These are phyloP conservation scores for Limonium bicolor DNA, from an alignment of 148 eudicot genomes.

Conservation along the genomic window DNA sequence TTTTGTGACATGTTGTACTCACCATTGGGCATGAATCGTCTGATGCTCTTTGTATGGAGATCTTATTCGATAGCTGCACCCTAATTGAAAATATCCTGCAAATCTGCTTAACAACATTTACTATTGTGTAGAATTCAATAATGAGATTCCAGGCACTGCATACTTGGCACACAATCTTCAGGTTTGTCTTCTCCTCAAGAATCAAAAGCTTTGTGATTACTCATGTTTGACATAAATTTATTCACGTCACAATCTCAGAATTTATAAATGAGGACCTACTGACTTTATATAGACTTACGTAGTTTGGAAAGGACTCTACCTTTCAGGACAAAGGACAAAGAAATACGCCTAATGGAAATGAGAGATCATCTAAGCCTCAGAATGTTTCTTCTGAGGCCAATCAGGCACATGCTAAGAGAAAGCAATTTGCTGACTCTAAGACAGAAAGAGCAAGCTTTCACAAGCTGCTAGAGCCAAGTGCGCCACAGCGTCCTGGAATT, in stretches of 20 bases:
- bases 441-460: slow-evolving; percentile 68
- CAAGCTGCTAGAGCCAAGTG: slow-evolving; percentile 83
- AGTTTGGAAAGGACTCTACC: not conserved
- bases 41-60: too few species aligned
- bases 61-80: too few species aligned
- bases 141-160: slow-evolving; percentile 59
- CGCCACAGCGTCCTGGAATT: slow-evolving; percentile 43
- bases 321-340: slow-evolving; percentile 3
- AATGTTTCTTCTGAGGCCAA: slow-evolving; percentile 17
- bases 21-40: too few species aligned
- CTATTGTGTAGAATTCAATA: slow-evolving; percentile 50
- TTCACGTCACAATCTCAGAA: too few species aligned
- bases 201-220: too few species aligned
- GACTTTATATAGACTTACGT: too few species aligned
- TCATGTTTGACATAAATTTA: too few species aligned
- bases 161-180: slow-evolving; percentile 34
- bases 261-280: too few species aligned
- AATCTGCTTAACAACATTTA: too few species aligned
- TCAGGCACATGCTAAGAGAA: slow-evolving; percentile 47
- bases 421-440: slow-evolving; percentile 53
- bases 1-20: too few species aligned
- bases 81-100: too few species aligned
- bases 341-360: slow-evolving; percentile 7
- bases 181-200: slow-evolving; percentile 32
- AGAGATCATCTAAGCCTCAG: slow-evolving; percentile 13